Base-by-base conservation (phyloP, 2,329 filamentous ascomycete species). In the Fusarium pilosicola region DNA sequence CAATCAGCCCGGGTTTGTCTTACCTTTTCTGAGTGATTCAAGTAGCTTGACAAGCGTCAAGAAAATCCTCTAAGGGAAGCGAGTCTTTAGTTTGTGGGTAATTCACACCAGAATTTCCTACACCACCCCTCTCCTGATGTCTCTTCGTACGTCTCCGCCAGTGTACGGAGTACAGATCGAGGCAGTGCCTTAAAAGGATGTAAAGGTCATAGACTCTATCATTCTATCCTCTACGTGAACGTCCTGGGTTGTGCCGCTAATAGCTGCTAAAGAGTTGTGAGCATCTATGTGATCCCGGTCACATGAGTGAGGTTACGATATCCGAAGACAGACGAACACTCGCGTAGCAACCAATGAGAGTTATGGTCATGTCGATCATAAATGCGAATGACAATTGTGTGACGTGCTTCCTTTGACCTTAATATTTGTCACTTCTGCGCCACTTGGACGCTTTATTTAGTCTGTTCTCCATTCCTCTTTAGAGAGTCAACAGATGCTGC, bases 101-200 rank as follows among this genome's bases (percentile, higher is more conserved):
- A 41, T 55, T 58, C 68, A 28, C 22, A 66, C 39, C 36, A 15
- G 15, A 26, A 15, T 46, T 45, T 34, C 49, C 24, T 65, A 39
- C 39, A 46, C 39, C 69, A 54, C 63, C 61, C 65, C 70, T 65
- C 42, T 46, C 41, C 44, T 41, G 24, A 34, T 41, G 15, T 32
- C 36, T 30, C 17, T 56, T 65, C 54, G 18, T 62, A 62, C 59
- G 59, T 66, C 57, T 55, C 39, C 28, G 15, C 22, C 15, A 14
- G 14, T n/a, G 24, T 38, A 15, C 20, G 22, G n/a, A 30, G 24
- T 38, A 15, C 20, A 24, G n/a, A 30, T 26, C 41, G n/a, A 34
- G 57, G 26, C 39, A 60, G 26, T 56, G 12, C 49, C 22, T 18
- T 45, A n/a, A 34, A 45, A 28, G 15, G 10, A 28, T 32, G 45